Conservation (phyloP, 352 stramenopile genomes). For the Phytopythium sindhum region DNA sequence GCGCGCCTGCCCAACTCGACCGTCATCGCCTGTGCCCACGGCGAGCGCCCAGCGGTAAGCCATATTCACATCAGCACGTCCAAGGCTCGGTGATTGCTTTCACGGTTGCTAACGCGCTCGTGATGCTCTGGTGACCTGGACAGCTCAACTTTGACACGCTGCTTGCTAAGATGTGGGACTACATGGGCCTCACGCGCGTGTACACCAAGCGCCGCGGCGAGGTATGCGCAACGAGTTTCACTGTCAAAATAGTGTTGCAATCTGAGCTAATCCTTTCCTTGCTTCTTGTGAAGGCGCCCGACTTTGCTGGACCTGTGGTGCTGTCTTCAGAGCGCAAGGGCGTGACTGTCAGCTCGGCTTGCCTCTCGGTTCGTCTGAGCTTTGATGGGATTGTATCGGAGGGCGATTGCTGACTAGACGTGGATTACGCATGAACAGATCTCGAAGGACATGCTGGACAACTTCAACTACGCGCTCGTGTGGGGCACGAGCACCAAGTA, state of each 20-base stretch:
- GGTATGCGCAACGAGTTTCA: conserved; percentile 19
- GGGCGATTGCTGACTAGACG: neutral
- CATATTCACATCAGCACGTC: neutral
- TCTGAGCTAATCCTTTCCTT: neutral
- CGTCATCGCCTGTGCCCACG: conserved; percentile 93
- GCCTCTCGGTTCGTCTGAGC: conserved; percentile 65
- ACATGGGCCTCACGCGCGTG: conserved; percentile 87
- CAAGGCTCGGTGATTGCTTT: neutral
- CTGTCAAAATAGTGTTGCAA: neutral
- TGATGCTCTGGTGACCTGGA: conserved; percentile 12
- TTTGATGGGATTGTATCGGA: neutral
- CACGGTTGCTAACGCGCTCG: neutral
- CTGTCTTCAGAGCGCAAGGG: conserved; percentile 83
- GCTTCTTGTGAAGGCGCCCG: conserved; percentile 33
- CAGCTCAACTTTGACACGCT: conserved; percentile 97
- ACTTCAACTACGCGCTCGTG: conserved; percentile 98
- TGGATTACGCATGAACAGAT: conserved; percentile 38
- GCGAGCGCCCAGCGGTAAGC: conserved; percentile 62
- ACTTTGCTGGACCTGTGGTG: conserved; percentile 81
- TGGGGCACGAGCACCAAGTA: conserved; percentile 99
- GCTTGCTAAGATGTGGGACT: conserved; percentile 88
- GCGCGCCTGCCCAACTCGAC: conserved; percentile 95
- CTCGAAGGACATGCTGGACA: conserved; percentile 90
- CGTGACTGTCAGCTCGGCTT: conserved; percentile 75
- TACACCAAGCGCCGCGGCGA: conserved; percentile 88